These are phyloP conservation scores for Phytophthora fragariae DNA, from an alignment of 352 stramenopile species.

Conservation along the genomic window DNA sequence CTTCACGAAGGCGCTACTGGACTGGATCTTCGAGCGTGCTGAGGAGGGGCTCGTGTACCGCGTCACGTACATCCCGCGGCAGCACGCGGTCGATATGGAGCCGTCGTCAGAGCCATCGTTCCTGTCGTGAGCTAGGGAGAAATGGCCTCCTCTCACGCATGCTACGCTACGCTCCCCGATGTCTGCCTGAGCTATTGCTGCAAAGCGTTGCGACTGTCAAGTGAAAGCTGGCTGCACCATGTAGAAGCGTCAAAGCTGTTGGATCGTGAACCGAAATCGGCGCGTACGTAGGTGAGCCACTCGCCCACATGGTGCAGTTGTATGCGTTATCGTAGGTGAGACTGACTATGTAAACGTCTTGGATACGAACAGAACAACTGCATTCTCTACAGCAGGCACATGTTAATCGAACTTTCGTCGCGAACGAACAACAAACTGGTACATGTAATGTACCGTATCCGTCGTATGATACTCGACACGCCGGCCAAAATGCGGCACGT, in stretches of 20 bases:
- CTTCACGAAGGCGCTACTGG: conserved; percentile 69
- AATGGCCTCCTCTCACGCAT: background rate
- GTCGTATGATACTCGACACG: conserved; percentile 1
- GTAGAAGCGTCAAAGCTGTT: conserved; percentile 37
- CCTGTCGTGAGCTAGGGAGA: conserved; percentile 24
- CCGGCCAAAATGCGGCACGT: background rate
- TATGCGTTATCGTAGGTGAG: conserved; percentile 16
- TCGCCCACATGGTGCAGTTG: conserved; percentile 23
- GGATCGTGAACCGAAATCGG: conserved; percentile 32
- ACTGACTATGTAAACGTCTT: conserved; percentile 11
- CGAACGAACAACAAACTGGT: conserved; percentile 17
- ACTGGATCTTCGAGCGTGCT: conserved; percentile 61
- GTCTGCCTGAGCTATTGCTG: conserved; percentile 21
- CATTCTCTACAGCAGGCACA: conserved; percentile 5
- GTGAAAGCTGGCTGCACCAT: conserved; percentile 14
- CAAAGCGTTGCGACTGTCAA: conserved; percentile 21
- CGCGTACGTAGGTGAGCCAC: conserved; percentile 16
- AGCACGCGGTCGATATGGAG: conserved; percentile 59
- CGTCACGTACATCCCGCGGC: conserved; percentile 59
- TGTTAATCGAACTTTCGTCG: conserved; percentile 23
- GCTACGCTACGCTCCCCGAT: conserved; percentile 6
- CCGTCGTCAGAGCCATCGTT: conserved; percentile 40
- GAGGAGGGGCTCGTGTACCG: conserved; percentile 52
- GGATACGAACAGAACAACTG: background rate
- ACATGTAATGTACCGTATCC: conserved; percentile 1